Evolutionary conservation across 805 yeast species (phyloP).

Genomic region (Saccharomycopsis vini): DNA sequence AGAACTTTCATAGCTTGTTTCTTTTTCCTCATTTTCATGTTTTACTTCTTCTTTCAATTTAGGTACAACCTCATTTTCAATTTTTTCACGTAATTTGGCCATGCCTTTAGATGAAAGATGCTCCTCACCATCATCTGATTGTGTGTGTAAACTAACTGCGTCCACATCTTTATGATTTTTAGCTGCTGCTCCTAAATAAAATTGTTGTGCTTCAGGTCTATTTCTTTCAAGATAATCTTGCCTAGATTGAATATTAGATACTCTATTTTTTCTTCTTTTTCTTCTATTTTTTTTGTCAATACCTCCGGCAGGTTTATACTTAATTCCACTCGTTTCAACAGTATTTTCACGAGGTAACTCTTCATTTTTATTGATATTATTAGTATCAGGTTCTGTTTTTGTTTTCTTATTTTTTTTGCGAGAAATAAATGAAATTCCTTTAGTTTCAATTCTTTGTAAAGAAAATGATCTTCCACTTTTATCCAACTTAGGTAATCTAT

Average conservation of each 20-base stretch:
- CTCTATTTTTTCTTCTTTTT: slow-evolving; percentile 25
- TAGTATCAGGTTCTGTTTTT: slow-evolving; percentile 6
- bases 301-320: slow-evolving; percentile 69
- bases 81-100: no score
- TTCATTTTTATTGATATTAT: background rate
- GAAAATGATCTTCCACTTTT: slow-evolving; percentile 68
- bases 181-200: slow-evolving; percentile 15
- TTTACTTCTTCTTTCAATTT: no score
- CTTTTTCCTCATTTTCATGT: no score
- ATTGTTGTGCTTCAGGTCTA: slow-evolving; percentile 16
- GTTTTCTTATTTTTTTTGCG: slow-evolving; percentile 16
- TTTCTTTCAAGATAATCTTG: slow-evolving; percentile 20
- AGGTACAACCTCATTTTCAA: no score
- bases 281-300: slow-evolving; percentile 43
- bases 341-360: background rate
- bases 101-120: no score
- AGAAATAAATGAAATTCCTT: slow-evolving; percentile 28
- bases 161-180: slow-evolving; percentile 3
- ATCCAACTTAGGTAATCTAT: slow-evolving; percentile 74
- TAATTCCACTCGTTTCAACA: slow-evolving; percentile 54
- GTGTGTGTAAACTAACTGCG: background rate
- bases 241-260: slow-evolving; percentile 4
- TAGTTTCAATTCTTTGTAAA: slow-evolving; percentile 73
- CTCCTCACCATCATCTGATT: no score
- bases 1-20: no score